phyloP scores from a whole-genome alignment of 805 yeast species.

The Wickerhamiella spandovensis region DNA sequence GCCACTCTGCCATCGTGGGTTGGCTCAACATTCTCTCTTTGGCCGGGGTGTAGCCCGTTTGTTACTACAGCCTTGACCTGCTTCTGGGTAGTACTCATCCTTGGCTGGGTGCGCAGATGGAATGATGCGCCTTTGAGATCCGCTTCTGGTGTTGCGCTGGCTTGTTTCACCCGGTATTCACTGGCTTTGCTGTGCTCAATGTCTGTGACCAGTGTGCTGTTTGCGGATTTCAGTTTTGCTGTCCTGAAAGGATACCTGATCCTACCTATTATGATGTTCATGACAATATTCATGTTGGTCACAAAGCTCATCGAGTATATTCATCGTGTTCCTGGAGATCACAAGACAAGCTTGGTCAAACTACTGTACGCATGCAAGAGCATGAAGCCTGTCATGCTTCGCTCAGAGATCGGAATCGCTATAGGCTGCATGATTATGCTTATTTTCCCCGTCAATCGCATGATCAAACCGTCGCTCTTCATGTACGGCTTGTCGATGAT shows the following conservation, averaged over 20 bases:
- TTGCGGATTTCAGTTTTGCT: background rate
- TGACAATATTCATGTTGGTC: background rate
- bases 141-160: background rate
- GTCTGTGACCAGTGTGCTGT: background rate
- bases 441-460: conserved; percentile 1
- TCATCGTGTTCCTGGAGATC: background rate
- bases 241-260: background rate
- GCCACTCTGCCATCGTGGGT: background rate
- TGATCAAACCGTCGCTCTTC: background rate
- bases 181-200: background rate
- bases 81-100: background rate
- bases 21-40: background rate
- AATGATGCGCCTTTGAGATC: background rate
- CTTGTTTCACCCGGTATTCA: background rate
- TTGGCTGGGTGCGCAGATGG: background rate
- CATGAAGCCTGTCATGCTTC: conserved; percentile 1
- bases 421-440: background rate
- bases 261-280: background rate
- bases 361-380: background rate
- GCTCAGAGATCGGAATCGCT: background rate
- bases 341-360: background rate
- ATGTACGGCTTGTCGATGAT: background rate
- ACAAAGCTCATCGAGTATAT: background rate
- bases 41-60: background rate
- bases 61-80: background rate